Base-by-base conservation (phyloP, 257 asterid species). In the Sherardia arvensis region DNA sequence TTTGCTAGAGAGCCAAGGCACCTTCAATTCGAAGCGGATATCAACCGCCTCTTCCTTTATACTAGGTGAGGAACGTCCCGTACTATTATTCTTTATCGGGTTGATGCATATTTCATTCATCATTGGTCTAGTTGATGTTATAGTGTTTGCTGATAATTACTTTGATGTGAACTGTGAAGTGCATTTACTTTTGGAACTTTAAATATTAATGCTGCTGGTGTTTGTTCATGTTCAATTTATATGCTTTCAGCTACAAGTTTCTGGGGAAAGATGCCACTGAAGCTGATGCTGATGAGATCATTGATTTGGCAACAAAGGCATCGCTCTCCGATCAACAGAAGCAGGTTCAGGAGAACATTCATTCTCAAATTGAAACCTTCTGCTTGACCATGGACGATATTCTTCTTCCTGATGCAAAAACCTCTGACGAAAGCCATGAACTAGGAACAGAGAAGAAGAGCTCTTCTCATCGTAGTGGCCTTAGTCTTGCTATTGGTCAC, bases 281-380 rank as follows among this genome's bases (percentile, higher is more conserved):
- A 76, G 81, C 88, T 59, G 99, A 92, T 76, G 94, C 85, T 8
- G 95, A 92, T 21, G 94, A 85, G 82, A 89, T 92, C 43, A 87
- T 92, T 66, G 83, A 82, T 70, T 69, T 89, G 88, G 95, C 91
- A 56, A 78, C 75, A 61, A 78, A 80, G 51, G 91, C 96, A 59
- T 77, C 95, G 53, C 69, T 80, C 38, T 73, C 45, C 26, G 96
- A 92, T 70, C 97, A 89, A 67, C 90, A 89, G 74, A 81, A 77
- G 75, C 93, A 79, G 69, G 97, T 92, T 73, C 95, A 92, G 71
- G 97, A 92, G 72, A 89, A 92, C 75, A 79, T 92, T 53, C 99
- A 89, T 64, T 74, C 69, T 51, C 97, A 89, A 76, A 69, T 87
- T 45, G 59, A 64, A 64, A 73, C 65, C 51, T 79, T 87, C 70